A percentile compares a stretch with the other conserved stretches of the same genome.
These are phyloP conservation scores for Trypanosomatidae sp. DNA, from an alignment of 208 protist species.

Conservation along the genomic window DNA sequence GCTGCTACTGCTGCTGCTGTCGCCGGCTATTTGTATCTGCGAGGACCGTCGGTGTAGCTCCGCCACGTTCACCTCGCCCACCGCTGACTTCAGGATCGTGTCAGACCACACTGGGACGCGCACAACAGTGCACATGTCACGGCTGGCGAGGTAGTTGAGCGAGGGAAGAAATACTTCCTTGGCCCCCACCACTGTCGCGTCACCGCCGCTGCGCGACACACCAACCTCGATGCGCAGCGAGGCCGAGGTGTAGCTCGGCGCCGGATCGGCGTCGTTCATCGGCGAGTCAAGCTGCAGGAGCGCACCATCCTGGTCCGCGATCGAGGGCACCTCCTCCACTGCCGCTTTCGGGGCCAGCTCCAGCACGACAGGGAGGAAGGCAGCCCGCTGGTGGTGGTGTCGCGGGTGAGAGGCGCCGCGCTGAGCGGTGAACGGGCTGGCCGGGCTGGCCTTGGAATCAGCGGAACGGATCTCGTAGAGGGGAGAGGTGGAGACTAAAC, in stretches of 20 bases:
- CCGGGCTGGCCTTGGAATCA: background rate
- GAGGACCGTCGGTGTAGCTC: constrained; percentile 5
- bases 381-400: constrained; percentile 26
- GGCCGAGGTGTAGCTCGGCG: constrained; percentile 25
- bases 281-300: constrained; percentile 10
- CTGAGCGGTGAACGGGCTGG: background rate
- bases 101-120: constrained; percentile 33
- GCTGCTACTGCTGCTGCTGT: background rate
- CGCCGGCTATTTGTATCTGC: background rate
- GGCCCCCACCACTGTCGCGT: constrained; percentile 14
- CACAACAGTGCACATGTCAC: constrained; percentile 51
- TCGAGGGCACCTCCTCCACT: constrained; percentile 18
- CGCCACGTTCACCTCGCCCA: constrained; percentile 10
- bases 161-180: constrained; percentile 43
- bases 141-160: constrained; percentile 32
- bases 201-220: constrained; percentile 21
- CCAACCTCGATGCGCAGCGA: constrained; percentile 37
- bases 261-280: constrained; percentile 12
- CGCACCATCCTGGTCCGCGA: constrained; percentile 18
- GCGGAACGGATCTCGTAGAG: constrained; percentile 24
- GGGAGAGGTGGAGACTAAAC: constrained; percentile 39
- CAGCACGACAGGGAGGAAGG: constrained; percentile 65
- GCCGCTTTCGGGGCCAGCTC: constrained; percentile 37
- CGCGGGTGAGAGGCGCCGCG: constrained; percentile 3
- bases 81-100: constrained; percentile 13